Percentiles rank a stretch among this genome's conserved stretches.
Evolutionary conservation across 257 asterid species (phyloP).

Genomic region (Fraxinus anomala): DNA sequence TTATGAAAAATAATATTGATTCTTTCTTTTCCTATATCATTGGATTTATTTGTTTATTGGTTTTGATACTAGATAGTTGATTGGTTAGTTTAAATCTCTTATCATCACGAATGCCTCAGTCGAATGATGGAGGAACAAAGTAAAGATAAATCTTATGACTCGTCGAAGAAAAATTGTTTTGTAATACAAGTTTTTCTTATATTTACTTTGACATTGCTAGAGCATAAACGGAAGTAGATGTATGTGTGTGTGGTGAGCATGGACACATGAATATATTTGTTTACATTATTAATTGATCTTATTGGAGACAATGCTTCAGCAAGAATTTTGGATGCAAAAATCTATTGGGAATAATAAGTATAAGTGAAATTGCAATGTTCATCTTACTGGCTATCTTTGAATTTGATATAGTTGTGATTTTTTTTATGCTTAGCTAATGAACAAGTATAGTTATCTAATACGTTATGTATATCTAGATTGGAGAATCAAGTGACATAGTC

Average conservation of each 20-base stretch:
- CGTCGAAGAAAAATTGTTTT: background rate
- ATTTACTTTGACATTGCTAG: background rate
- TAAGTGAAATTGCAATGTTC: background rate
- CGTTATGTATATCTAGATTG: conserved; percentile 41
- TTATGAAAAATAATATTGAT: background rate
- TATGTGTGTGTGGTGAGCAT: background rate
- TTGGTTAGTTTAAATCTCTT: conserved; percentile 3
- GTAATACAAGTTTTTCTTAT: background rate
- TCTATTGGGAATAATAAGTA: background rate
- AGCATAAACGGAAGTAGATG: background rate
- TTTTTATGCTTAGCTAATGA: background rate
- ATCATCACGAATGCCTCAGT: background rate
- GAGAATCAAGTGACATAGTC: conserved; percentile 65
- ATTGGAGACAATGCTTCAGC: background rate
- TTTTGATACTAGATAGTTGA: conserved; percentile 7
- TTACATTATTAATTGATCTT: background rate
- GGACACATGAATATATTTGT: background rate
- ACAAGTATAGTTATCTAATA: background rate
- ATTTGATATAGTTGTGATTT: background rate
- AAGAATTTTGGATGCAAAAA: background rate
- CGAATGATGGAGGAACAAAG: background rate
- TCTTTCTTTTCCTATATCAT: background rate
- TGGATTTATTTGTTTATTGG: background rate
- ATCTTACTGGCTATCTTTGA: background rate
- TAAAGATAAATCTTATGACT: background rate